Conservation (phyloP, 805 yeast genomes). For the Yamadazyma endophytica region DNA sequence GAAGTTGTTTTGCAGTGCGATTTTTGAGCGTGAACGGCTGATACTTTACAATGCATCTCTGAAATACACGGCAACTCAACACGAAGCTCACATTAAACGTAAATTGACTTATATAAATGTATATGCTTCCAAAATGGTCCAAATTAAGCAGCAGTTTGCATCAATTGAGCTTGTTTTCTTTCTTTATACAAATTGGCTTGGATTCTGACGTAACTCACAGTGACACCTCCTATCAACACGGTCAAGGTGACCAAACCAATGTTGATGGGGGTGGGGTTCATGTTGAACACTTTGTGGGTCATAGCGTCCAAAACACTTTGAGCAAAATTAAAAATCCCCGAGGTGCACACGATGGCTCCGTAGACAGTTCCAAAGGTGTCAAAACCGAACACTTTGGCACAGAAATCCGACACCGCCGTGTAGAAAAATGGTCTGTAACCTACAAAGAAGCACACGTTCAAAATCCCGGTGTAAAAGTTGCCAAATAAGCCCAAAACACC, state of each 20-base stretch:
- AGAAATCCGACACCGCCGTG: slow-evolving; percentile 53
- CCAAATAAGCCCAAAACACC: slow-evolving; percentile 48
- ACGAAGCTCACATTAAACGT: too few relatives aligned
- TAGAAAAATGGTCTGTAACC: slow-evolving; percentile 56
- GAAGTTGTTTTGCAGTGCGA: too few relatives aligned
- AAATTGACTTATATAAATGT: too few relatives aligned
- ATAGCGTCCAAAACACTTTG: slow-evolving; percentile 45
- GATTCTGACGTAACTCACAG: slow-evolving; percentile 33
- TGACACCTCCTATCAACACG: slow-evolving; percentile 37
- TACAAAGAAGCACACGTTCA: slow-evolving; percentile 46
- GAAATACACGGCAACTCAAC: too few relatives aligned
- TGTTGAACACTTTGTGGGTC: slow-evolving; percentile 48
- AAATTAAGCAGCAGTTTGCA: slow-evolving; percentile 1
- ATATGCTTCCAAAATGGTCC: too few relatives aligned
- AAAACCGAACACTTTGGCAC: slow-evolving; percentile 62
- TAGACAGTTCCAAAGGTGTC: slow-evolving; percentile 59
- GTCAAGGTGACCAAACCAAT: slow-evolving; percentile 35
- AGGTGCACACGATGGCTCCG: slow-evolving; percentile 51
- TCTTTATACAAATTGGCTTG: slow-evolving; percentile 9
- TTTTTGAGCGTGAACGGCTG: too few relatives aligned
- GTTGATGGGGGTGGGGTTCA: slow-evolving; percentile 55
- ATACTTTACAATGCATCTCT: too few relatives aligned
- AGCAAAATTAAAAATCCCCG: slow-evolving; percentile 47
- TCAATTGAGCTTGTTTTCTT: slow-evolving; percentile 8
- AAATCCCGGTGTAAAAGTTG: slow-evolving; percentile 36